Evolutionary conservation across 805 yeast species (phyloP).

Genomic region (Soucietia sequanensis): DNA sequence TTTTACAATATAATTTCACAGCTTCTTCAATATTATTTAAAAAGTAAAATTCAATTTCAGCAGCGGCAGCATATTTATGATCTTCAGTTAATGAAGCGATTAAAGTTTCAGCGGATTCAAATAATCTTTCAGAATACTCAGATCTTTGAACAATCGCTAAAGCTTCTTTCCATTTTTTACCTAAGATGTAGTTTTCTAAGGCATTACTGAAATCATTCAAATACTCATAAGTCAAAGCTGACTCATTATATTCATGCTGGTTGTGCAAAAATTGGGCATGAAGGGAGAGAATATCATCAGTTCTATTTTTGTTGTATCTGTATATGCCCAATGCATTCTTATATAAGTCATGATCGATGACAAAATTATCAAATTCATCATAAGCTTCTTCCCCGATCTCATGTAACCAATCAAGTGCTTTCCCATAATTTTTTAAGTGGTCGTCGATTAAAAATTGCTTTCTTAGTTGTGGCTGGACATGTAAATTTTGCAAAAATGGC

Average conservation of each 20-base stretch:
- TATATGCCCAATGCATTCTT: conserved; percentile 64
- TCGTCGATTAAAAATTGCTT: conserved; percentile 78
- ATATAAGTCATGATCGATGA: conserved; percentile 67
- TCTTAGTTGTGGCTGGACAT: conserved; percentile 63
- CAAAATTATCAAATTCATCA: conserved; percentile 65
- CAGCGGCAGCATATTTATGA: conserved; percentile 78
- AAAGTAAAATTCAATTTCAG: conserved; percentile 65
- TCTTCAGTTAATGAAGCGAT: conserved; percentile 61
- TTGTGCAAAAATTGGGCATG: conserved; percentile 65
- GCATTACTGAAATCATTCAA: conserved; percentile 59
- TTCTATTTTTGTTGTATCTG: conserved; percentile 47
- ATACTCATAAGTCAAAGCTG: conserved; percentile 77
- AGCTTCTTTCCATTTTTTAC: conserved; percentile 85
- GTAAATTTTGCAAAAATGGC: conserved; percentile 82
- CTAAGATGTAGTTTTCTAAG: conserved; percentile 63
- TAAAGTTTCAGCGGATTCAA: conserved; percentile 56
- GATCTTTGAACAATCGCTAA: conserved; percentile 52
- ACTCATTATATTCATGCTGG: conserved; percentile 61
- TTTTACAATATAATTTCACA: conserved; percentile 67
- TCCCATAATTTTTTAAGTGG: conserved; percentile 60
- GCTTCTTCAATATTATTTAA: conserved; percentile 63
- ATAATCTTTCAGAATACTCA: conserved; percentile 34
- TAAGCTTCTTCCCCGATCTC: conserved; percentile 39
- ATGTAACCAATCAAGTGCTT: conserved; percentile 67
- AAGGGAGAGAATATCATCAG: conserved; percentile 49